Percentiles rank a stretch among this genome's conserved stretches.
These are phyloP conservation scores for Thelonectria olida DNA, from an alignment of 2,329 filamentous ascomycete genomes.

Conservation along the genomic window DNA sequence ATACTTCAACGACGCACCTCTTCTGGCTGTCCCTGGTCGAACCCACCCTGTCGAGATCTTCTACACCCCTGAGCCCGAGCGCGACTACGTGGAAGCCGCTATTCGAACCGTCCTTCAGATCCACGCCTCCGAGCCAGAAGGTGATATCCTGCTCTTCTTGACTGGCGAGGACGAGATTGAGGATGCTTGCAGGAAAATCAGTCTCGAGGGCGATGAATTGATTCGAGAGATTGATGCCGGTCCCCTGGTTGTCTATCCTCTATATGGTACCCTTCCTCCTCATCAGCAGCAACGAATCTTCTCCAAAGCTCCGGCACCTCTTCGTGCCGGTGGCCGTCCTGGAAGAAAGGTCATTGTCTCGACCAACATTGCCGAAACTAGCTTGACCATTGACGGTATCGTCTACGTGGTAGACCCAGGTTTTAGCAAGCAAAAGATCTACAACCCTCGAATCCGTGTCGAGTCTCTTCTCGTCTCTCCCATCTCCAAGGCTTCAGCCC, in stretches of 20 bases:
- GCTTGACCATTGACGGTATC: constrained; percentile 97
- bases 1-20: constrained; percentile 94
- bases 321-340: constrained; percentile 79
- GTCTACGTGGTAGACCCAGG: constrained; percentile 99
- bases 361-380: constrained; percentile 98
- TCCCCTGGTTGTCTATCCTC: constrained; percentile 87
- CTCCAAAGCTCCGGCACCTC: constrained; percentile 81
- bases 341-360: constrained; percentile 95
- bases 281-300: constrained; percentile 96
- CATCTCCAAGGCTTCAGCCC: constrained; percentile 96
- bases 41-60: constrained; percentile 98
- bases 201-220: constrained; percentile 90
- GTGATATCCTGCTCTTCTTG: constrained; percentile 92
- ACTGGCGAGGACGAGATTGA: constrained; percentile 99
- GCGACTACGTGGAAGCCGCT: constrained; percentile 95
- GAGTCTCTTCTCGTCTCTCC: constrained; percentile 97
- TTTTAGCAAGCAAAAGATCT: constrained; percentile 99
- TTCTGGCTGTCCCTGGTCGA: constrained; percentile 92
- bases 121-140: constrained; percentile 89
- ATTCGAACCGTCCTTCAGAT: constrained; percentile 96
- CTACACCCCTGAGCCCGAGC: constrained; percentile 95
- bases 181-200: constrained; percentile 92
- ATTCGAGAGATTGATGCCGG: constrained; percentile 90
- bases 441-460: constrained; percentile 95
- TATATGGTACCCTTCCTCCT: constrained; percentile 93